Evolutionary conservation across 345 rosid species (phyloP), one percentile per base, ranked within the genome.

Genomic region (Raphanus raphanistrum): DNA sequence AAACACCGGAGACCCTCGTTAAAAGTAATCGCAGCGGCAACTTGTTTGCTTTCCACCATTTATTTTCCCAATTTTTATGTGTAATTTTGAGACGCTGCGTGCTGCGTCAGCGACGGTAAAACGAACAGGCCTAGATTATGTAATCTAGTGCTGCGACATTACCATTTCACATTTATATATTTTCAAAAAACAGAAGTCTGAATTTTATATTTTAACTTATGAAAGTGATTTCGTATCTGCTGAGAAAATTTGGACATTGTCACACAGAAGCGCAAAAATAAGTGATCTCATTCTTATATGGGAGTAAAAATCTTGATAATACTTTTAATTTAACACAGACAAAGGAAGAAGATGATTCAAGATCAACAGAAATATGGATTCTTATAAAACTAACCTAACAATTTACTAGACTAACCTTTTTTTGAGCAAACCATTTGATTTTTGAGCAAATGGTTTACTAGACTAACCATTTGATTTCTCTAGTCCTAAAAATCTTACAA

Each of bases 361-460:
- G 57, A 61, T 68, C 41, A 60, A 45, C 62, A 68, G 8, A 9
- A 36, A 26, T 5, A 61, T 15, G 15, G 32, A 63, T 36, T 26
- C 63, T 69, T 5, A 70, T 4, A 70, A 70, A 70, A 36, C 57
- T 54, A 52, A 54, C 27, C 27, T 52, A 41, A 54, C 76, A 27
- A 71, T 71, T 36, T 48, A 11, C 13, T 6, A 1, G 21, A 61
- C 70, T 63, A 50, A 58, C 62, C 36, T n/a, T n/a, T n/a, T n/a
- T n/a, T n/a, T n/a, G n/a, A n/a, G n/a, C n/a, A n/a, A n/a, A n/a
- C n/a, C n/a, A n/a, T n/a, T n/a, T n/a, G n/a, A n/a, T n/a, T n/a
- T n/a, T n/a, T n/a, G n/a, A n/a, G n/a, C n/a, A n/a, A n/a, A n/a
- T n/a, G n/a, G n/a, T 71, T 36, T 48, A 11, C 13, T 6, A 1